Conservation (phyloP, 2,329 filamentous ascomycete species). For the Monilinia fructicola region DNA sequence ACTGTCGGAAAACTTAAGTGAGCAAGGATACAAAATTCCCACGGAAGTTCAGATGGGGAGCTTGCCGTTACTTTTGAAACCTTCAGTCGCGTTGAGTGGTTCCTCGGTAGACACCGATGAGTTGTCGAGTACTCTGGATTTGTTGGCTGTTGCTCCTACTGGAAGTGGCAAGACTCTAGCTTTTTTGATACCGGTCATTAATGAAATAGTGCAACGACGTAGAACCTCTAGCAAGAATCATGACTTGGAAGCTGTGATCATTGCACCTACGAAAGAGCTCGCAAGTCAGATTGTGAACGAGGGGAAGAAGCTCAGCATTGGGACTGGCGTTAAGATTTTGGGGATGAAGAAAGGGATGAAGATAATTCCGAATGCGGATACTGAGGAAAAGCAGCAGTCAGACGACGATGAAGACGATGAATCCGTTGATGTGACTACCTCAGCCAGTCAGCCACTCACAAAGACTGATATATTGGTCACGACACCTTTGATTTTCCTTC, state of each 20-base stretch:
- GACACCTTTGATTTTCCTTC: constrained; percentile 75
- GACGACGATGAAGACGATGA: constrained; percentile 43
- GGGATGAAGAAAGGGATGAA: constrained; percentile 85
- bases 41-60: constrained; percentile 92
- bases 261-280: constrained; percentile 78
- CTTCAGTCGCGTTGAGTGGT: constrained; percentile 50
- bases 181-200: constrained; percentile 84
- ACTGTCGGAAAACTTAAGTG: constrained; percentile 73
- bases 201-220: constrained; percentile 64
- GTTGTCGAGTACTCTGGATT: constrained; percentile 55
- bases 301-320: constrained; percentile 74
- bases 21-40: constrained; percentile 83
- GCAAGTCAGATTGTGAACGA: constrained; percentile 81
- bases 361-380: constrained; percentile 50
- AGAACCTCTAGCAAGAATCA: constrained; percentile 46
- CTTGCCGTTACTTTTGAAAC: constrained; percentile 72
- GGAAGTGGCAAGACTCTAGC: constrained; percentile 96
- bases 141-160: constrained; percentile 87
- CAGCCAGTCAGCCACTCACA: constrained; percentile 55
- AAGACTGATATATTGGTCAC: constrained; percentile 79
- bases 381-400: constrained; percentile 42
- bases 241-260: constrained; percentile 64
- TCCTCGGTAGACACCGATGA: constrained; percentile 38
- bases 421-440: constrained; percentile 42
- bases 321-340: constrained; percentile 76